These are phyloP conservation scores for Calvatia gigantea DNA, from an alignment of 768 basidiomycete genomes.

Conservation along the genomic window DNA sequence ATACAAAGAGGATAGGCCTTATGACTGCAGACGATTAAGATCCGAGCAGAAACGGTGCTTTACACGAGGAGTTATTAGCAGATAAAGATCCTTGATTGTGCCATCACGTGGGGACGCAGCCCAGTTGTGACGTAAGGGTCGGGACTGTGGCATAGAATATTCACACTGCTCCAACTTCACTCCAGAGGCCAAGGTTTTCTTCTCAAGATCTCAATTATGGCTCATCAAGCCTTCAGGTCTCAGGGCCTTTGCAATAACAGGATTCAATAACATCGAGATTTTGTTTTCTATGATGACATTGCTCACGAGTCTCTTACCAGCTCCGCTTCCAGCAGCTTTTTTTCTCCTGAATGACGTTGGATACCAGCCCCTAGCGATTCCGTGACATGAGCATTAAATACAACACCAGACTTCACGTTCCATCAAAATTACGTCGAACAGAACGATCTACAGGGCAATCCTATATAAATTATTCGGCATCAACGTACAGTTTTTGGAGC, in stretches of 20 bases:
- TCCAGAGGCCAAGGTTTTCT: not conserved
- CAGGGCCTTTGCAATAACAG: not conserved
- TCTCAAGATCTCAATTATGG: not conserved
- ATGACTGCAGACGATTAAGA: not conserved
- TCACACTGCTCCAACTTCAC: not conserved
- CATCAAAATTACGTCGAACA: not conserved
- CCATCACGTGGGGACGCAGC: not conserved
- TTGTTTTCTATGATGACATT: not conserved
- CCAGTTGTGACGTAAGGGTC: not conserved
- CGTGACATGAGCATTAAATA: constrained; percentile 1
- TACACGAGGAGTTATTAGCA: not conserved
- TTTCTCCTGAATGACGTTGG: constrained; percentile 9
- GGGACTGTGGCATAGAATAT: too few species aligned
- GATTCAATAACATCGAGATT: not conserved
- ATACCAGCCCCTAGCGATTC: not conserved
- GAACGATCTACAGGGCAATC: constrained; percentile 5
- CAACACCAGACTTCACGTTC: not conserved
- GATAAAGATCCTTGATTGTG: not conserved
- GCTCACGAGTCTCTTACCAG: not conserved
- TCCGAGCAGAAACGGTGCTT: not conserved
- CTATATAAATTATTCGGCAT: not conserved
- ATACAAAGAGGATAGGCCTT: not conserved
- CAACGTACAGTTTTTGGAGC: not conserved
- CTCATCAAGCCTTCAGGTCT: not conserved
- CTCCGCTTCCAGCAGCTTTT: constrained; percentile 4